Evolutionary conservation across 2,329 filamentous ascomycete species (phyloP).

Genomic region (Colletotrichum navitas): DNA sequence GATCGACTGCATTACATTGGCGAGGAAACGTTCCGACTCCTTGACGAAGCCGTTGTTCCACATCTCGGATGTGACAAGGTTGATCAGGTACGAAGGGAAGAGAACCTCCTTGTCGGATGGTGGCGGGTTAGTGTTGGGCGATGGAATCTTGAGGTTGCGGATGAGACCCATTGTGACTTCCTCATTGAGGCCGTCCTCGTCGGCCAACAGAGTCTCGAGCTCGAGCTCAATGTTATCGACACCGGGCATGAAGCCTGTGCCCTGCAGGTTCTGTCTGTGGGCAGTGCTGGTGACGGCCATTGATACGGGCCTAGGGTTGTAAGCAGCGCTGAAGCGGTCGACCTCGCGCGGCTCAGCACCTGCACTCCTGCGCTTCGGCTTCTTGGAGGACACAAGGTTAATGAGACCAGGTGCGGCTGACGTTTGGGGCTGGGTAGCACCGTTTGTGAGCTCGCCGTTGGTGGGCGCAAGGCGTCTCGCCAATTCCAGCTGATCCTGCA

Average conservation of each 20-base stretch:
- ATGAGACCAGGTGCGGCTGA: slow-evolving; percentile 82
- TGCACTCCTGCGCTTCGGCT: slow-evolving; percentile 93
- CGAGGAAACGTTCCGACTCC: slow-evolving; percentile 97
- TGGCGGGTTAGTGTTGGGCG: slow-evolving; percentile 85
- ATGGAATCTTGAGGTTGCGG: slow-evolving; percentile 94
- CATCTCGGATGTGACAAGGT: slow-evolving; percentile 99
- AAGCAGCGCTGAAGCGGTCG: slow-evolving; percentile 91
- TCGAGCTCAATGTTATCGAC: slow-evolving; percentile 95
- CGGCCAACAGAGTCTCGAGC: slow-evolving; percentile 90
- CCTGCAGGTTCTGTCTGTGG: slow-evolving; percentile 78
- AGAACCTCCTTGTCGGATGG: slow-evolving; percentile 98
- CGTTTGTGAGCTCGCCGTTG: slow-evolving; percentile 70
- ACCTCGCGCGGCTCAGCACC: slow-evolving; percentile 86
- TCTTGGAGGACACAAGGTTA: slow-evolving; percentile 97
- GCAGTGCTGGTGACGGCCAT: slow-evolving; percentile 84
- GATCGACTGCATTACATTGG: slow-evolving; percentile 99
- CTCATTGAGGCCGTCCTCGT: slow-evolving; percentile 96
- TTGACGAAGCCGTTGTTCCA: slow-evolving; percentile 99
- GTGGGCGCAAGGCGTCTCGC: slow-evolving; percentile 83
- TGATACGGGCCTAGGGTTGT: slow-evolving; percentile 94
- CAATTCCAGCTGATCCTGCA: slow-evolving; percentile 92
- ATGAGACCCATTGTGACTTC: slow-evolving; percentile 98
- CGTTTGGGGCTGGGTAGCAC: slow-evolving; percentile 58
- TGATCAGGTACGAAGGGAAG: slow-evolving; percentile 99
- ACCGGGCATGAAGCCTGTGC: slow-evolving; percentile 82